These are phyloP conservation scores for Yarrowia porcina DNA, from an alignment of 805 yeast species.

Conservation along the genomic window DNA sequence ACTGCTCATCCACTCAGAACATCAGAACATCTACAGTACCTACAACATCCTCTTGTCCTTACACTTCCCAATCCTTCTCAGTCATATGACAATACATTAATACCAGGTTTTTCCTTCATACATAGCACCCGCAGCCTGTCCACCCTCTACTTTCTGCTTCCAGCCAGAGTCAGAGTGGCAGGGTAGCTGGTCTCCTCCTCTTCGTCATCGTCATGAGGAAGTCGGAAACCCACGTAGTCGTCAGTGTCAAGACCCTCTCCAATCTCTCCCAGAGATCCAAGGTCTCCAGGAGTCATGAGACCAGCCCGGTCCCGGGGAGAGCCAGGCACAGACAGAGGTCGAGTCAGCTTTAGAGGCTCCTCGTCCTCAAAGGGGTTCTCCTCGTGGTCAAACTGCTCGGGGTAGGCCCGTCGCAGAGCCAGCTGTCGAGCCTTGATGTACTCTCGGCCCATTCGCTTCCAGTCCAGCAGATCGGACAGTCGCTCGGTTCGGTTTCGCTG, in stretches of 20 bases:
- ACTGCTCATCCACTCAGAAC: too few relatives aligned
- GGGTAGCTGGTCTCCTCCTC: conserved; percentile 37
- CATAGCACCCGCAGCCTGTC: too few relatives aligned
- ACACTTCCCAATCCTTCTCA: too few relatives aligned
- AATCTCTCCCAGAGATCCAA: conserved; percentile 93
- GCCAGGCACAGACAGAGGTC: conserved; percentile 96
- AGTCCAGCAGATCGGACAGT: conserved; percentile 84
- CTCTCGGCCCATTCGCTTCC: conserved; percentile 98
- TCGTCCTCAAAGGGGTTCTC: conserved; percentile 38
- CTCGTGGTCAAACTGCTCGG: conserved; percentile 60
- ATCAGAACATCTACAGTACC: too few relatives aligned
- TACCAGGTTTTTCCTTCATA: conserved; percentile 1
- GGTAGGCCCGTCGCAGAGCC: conserved; percentile 90
- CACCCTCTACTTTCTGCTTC: not conserved
- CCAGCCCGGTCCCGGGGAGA: conserved; percentile 77
- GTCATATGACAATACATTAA: not conserved
- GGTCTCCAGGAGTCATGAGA: conserved; percentile 95
- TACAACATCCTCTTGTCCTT: too few relatives aligned
- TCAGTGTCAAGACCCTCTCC: conserved; percentile 65
- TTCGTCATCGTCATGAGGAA: conserved; percentile 42
- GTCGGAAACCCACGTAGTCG: conserved; percentile 57
- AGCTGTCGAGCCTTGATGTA: conserved; percentile 91
- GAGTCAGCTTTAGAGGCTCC: conserved; percentile 56
- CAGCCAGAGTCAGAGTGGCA: conserved; percentile 29
- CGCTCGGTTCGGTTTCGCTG: conserved; percentile 97